A percentile compares a stretch with the other conserved stretches of the same genome.
These are phyloP conservation scores for Drechslerella dactyloides DNA, from an alignment of 2,329 filamentous ascomycete species.

Conservation along the genomic window DNA sequence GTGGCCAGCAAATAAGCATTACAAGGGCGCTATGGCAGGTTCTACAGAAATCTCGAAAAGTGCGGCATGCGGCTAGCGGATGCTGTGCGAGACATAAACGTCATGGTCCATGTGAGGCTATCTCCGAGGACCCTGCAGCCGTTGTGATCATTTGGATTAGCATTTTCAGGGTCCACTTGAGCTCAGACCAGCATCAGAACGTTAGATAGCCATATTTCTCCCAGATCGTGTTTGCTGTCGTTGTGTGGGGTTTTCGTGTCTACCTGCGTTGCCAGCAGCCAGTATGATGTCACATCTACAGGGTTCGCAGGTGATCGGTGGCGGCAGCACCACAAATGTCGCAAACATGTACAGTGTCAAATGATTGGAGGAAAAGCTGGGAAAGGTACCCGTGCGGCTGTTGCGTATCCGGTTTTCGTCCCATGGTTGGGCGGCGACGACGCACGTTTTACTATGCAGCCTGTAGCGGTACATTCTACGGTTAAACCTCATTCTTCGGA, in stretches of 20 bases:
- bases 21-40: slow-evolving; percentile 44
- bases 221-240: slow-evolving; percentile 11
- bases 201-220: slow-evolving; percentile 41
- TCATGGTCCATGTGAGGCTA: slow-evolving; percentile 44
- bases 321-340: slow-evolving; percentile 8
- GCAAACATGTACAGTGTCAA: neutral
- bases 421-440: neutral
- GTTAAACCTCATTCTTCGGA: slow-evolving; percentile 13
- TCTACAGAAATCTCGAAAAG: neutral
- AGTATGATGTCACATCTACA: slow-evolving; percentile 44
- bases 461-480: neutral
- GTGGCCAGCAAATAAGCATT: no score
- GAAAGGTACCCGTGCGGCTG: neutral
- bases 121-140: neutral
- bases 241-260: slow-evolving; percentile 19
- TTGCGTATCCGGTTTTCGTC: no score
- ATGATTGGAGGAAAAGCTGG: neutral
- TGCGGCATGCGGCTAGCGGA: slow-evolving; percentile 4
- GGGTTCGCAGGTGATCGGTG: slow-evolving; percentile 26
- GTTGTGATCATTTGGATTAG: neutral
- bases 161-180: slow-evolving; percentile 1
- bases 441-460: neutral
- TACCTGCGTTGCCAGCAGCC: neutral
- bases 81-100: slow-evolving; percentile 12
- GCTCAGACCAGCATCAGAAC: slow-evolving; percentile 5